A percentile compares a stretch with the other conserved stretches of the same genome.
phyloP scores from a whole-genome alignment of 1,284 basidiomycete genomes.

The Cronartium quercuum region DNA sequence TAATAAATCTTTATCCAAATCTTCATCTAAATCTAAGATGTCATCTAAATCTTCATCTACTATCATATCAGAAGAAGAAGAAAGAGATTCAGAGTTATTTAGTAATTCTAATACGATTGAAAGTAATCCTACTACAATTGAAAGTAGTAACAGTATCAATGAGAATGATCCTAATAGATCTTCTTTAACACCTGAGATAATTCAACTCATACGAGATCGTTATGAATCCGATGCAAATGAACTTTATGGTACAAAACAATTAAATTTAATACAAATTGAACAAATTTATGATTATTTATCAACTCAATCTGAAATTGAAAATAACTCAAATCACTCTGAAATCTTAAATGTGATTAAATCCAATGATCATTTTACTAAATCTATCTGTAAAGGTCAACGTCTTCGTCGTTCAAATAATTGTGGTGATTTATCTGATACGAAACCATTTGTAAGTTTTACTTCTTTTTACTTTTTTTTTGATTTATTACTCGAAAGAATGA shows the following conservation, averaged over 20 bases:
- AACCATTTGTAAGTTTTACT: too few species aligned
- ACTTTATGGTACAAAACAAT: neutral
- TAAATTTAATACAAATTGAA: neutral
- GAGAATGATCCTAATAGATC: neutral
- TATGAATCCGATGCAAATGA: neutral
- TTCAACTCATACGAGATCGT: neutral
- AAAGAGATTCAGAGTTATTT: neutral
- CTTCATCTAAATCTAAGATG: neutral
- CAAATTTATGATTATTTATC: neutral
- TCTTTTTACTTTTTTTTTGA: too few species aligned
- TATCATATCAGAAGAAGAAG: neutral
- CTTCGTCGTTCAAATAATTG: too few species aligned
- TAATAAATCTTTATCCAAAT: neutral
- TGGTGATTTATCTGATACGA: too few species aligned
- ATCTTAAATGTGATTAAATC: too few species aligned
- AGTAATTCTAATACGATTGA: neutral
- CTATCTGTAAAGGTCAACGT: too few species aligned
- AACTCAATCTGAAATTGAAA: too few species aligned
- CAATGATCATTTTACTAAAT: too few species aligned
- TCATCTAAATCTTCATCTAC: neutral
- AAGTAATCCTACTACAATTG: neutral
- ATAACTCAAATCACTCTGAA: too few species aligned
- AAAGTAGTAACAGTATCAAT: neutral
- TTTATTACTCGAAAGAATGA: too few species aligned
- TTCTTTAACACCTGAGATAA: neutral